These are phyloP conservation scores for Teunomyces atbi DNA, from an alignment of 805 yeast species.

Conservation along the genomic window DNA sequence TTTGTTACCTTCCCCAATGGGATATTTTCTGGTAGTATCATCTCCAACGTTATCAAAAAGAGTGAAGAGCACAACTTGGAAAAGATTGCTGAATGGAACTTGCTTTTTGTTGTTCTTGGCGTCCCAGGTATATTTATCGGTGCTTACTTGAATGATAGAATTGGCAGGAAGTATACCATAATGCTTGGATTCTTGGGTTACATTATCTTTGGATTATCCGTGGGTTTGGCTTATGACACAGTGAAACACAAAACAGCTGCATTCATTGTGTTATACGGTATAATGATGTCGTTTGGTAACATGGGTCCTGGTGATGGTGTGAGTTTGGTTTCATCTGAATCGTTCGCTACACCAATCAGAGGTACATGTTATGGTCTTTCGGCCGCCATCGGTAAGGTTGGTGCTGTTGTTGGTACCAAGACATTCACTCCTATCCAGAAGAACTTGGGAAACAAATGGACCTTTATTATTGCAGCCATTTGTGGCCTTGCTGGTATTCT, in stretches of 20 bases:
- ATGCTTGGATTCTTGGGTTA: slow-evolving; percentile 72
- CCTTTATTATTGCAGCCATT: slow-evolving; percentile 75
- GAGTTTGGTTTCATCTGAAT: slow-evolving; percentile 68
- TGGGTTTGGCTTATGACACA: slow-evolving; percentile 61
- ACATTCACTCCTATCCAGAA: slow-evolving; percentile 66
- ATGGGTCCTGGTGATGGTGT: slow-evolving; percentile 78
- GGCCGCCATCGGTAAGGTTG: slow-evolving; percentile 81
- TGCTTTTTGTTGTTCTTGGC: slow-evolving; percentile 61
- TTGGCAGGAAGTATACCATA: slow-evolving; percentile 72
- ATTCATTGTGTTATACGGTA: slow-evolving; percentile 70
- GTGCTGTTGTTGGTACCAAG: slow-evolving; percentile 81
- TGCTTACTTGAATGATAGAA: slow-evolving; percentile 58
- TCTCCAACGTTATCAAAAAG: slow-evolving; percentile 45
- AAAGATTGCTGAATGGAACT: slow-evolving; percentile 69
- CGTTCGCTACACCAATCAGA: slow-evolving; percentile 73
- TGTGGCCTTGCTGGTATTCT: slow-evolving; percentile 66
- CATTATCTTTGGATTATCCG: slow-evolving; percentile 66
- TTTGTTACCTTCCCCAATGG: slow-evolving; percentile 81
- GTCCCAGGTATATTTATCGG: slow-evolving; percentile 75
- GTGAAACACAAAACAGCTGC: slow-evolving; percentile 56
- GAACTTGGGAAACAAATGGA: slow-evolving; percentile 67
- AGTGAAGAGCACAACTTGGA: slow-evolving; percentile 40
- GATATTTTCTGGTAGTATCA: slow-evolving; percentile 59
- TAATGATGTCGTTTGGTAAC: slow-evolving; percentile 69
- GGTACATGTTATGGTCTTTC: slow-evolving; percentile 74